These are phyloP conservation scores for Xylaria sp. DNA, from an alignment of 2,329 filamentous ascomycete genomes.

Conservation along the genomic window DNA sequence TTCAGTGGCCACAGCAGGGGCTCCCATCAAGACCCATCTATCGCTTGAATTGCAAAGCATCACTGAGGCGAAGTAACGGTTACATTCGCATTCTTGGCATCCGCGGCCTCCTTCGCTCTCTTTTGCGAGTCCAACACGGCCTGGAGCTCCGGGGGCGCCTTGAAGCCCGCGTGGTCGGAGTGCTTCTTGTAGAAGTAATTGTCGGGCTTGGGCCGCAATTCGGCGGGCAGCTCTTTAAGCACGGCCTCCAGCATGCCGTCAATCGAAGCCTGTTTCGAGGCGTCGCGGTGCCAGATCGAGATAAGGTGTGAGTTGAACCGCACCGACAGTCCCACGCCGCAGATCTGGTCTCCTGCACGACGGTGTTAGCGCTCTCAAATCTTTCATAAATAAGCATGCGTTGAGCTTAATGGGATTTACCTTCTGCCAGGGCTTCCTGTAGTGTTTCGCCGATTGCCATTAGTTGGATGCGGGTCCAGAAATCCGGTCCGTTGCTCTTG, in stretches of 20 bases:
- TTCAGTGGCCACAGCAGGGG: not conserved
- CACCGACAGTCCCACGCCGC: conserved; percentile 86
- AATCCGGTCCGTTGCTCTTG: conserved; percentile 76
- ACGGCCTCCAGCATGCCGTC: conserved; percentile 78
- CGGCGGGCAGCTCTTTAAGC: conserved; percentile 75
- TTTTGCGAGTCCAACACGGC: conserved; percentile 67
- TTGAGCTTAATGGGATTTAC: conserved; percentile 56
- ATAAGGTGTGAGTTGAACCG: conserved; percentile 91
- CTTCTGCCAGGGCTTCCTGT: conserved; percentile 75
- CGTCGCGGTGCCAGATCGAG: conserved; percentile 92
- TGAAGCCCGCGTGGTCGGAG: conserved; percentile 85
- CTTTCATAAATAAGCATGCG: not conserved
- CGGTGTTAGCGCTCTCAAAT: conserved; percentile 15
- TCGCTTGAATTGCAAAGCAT: not conserved
- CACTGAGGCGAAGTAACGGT: conserved; percentile 41
- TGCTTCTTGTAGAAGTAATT: conserved; percentile 91
- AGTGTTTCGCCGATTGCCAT: conserved; percentile 85
- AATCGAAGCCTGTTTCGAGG: conserved; percentile 80
- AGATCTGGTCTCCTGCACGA: conserved; percentile 79
- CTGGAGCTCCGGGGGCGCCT: conserved; percentile 68
- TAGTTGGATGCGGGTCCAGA: conserved; percentile 84
- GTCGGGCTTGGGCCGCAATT: conserved; percentile 76
- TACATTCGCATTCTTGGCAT: conserved; percentile 46
- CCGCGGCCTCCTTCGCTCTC: conserved; percentile 55
- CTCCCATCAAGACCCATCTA: not conserved